Evolutionary conservation across 768 basidiomycete genomes (phyloP).

Genomic region (Psilocybe sp.): DNA sequence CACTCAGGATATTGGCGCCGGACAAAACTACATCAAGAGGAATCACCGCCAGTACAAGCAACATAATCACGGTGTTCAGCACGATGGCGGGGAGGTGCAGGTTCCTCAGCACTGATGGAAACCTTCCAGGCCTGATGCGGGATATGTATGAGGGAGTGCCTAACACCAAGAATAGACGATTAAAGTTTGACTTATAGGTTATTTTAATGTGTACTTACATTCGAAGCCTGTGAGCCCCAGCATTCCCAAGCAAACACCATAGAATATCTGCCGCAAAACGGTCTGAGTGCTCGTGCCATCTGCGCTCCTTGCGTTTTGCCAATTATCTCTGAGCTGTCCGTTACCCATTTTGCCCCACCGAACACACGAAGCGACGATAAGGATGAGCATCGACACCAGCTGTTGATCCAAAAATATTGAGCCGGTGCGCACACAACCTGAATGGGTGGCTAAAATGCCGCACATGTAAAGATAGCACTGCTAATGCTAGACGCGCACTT

Average conservation of each 20-base stretch:
- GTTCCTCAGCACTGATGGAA: constrained; percentile 62
- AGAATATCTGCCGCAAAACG: constrained; percentile 49
- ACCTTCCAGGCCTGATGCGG: constrained; percentile 52
- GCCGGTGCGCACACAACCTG: background rate
- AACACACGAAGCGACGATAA: constrained; percentile 47
- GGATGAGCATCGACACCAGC: constrained; percentile 53
- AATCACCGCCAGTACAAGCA: constrained; percentile 57
- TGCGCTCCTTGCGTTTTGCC: constrained; percentile 35
- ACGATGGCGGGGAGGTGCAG: constrained; percentile 58
- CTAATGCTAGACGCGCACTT: constrained; percentile 57
- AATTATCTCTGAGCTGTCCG: constrained; percentile 49
- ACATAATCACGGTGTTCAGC: constrained; percentile 54
- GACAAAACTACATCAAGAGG: constrained; percentile 46
- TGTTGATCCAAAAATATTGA: constrained; percentile 20
- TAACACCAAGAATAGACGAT: constrained; percentile 9
- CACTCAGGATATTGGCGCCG: constrained; percentile 60
- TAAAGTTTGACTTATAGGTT: background rate
- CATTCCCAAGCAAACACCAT: constrained; percentile 70
- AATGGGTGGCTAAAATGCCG: constrained; percentile 12
- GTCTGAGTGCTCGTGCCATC: constrained; percentile 24
- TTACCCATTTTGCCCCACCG: constrained; percentile 53
- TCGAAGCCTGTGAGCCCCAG: constrained; percentile 72
- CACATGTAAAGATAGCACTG: constrained; percentile 60
- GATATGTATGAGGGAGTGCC: constrained; percentile 67
- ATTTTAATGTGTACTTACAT: constrained; percentile 35